Base-by-base conservation (phyloP, 1,139 yeast species). In the Yamadazyma diospyri region DNA sequence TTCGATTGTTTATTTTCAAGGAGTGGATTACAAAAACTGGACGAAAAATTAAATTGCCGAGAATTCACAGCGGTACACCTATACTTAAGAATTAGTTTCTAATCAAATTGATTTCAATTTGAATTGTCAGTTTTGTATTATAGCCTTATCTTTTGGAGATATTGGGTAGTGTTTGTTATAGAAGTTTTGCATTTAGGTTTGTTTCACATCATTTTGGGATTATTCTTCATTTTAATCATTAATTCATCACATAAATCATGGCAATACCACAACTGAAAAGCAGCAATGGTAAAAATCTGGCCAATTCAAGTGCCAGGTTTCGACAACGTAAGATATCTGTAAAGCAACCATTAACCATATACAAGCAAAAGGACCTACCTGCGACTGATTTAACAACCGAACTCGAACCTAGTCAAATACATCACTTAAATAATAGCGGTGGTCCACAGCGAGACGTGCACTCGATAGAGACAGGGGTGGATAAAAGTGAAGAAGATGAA, bases 391-490 rank as follows among this genome's bases (percentile, higher is more conserved):
- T 53, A 24, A 54, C 54, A 26, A 61, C 56, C 49, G 73, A 68
- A 35, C 50, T 69, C 35, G 75, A 69, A 42, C 73, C 70, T 10
- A 60, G 68, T 39, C 74, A 68, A 39, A 55, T 69, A 16, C 64
- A 67, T 45, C 74, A 69, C 46, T 50, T 69, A 23, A 64, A 53
- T 42, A 46, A 47, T 29, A 42, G 44, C 29, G 51, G 50, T 43
- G 82, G 78, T 40, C 77, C 73, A 48, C 95, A 85, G 52, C 76
- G 97, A 34, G 97, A 89, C 44, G 61, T 86, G 18, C 89, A 87
- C 50, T 87, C 87, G 39, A 78, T 92, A 30, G 99, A 92, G 50
- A 92, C 98, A 5, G 99, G 99, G 59, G 98, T 92, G 32, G 99
- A 92, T 55, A 92, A 94, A 56, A 88, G 87, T 47, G 99, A 92